Evolutionary conservation across 441 rosid genomes (phyloP), one percentile per base, ranked within the genome.

Genomic region (Raphanus hybrid): DNA sequence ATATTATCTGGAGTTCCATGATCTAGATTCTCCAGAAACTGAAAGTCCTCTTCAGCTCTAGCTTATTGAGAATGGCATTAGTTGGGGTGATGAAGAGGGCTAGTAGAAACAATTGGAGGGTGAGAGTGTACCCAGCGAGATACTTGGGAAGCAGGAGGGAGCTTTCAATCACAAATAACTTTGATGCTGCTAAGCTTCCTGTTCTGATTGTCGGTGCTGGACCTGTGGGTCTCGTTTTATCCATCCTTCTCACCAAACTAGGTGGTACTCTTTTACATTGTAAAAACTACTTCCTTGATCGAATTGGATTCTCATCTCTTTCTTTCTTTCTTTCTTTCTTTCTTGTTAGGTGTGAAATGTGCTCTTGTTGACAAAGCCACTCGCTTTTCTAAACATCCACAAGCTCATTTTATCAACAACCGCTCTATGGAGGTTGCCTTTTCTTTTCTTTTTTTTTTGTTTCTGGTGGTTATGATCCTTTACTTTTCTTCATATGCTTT

Each of bases 361-460:
- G 73, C 88, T 43, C 71, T 96, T 75, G 70, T 96, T 81, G 99
- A 96, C 91, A 96, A 92, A 84, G 86, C 76, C 78, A 83, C 75
- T 78, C 81, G 79, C 57, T 88, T 96, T 79, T 88, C 97, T 0
- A 83, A 80, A 75, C 97, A 95, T 68, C 98, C 99, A 3, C 94
- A 92, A 84, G 97, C 99, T n/a, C 99, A 95, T 82, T 95, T 95
- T 75, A 93, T 95, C 86, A 95, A 95, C 85, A 95, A 93, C 67
- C 87, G 98, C 11, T 84, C 98, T 16, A 93, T 95, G 99, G 99
- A 95, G 98, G 99, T 95, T 75, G 0, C 55, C 0, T 35, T 50
- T 26, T 50, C 4, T 18, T 11, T 66, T 14, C 64, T 32, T 54
- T 15, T 57, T 67, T 18, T 64, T 64, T 12, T 16, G 7, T 20